Base-by-base conservation (phyloP, 768 basidiomycete species). In the Ramaria sp. region DNA sequence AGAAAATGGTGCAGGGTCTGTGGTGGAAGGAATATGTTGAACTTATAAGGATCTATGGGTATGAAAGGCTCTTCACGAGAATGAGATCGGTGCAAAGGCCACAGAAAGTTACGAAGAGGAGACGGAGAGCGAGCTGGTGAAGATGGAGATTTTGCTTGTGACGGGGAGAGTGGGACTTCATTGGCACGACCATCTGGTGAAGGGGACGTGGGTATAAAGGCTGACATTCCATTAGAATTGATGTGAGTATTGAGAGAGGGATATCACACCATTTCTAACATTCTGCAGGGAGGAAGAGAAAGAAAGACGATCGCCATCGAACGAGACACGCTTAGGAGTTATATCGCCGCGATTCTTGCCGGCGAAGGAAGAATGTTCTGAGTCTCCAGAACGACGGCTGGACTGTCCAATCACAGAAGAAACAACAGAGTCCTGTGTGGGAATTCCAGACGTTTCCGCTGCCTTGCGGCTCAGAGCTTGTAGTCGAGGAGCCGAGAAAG, bases 91-190 rank as follows among this genome's bases (percentile, higher is more conserved):
- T 78, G 75, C 12, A 82, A 71, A 9, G 75, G 70, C 71, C 76
- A 78, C 13, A 75, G 71, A 15, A 85, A 70, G 16, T 81, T 68
- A 9, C 82, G 77, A 0, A 85, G 67, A 0, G 85, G 84, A 1
- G 83, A 85, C 0, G 69, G 64, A 3, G 70, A 64, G 36, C 75
- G 71, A 10, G 73, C 73, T 42, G 66, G 72, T 7, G 71, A 63
- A 1, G 62, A 1, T 72, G 71, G 3, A 60, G 54, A 10, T 53
- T 56, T 15, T 0, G 70, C 65, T 22, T 66, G 66, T 3, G 57
- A 51, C n/a, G 59, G 61, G 7, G 43, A 61, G 53, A 61, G 64
- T 56, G 56, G 62, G 22, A 59, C 54, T 2, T 66, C 59, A 22
- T 55, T 60, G 16, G 53, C 41, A 13, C 59, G 58, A 34, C 47